Percentiles rank a stretch among this genome's conserved stretches.
Conservation (phyloP, 352 stramenopile genomes). For the Hyaloperonospora arabidopsidis region DNA sequence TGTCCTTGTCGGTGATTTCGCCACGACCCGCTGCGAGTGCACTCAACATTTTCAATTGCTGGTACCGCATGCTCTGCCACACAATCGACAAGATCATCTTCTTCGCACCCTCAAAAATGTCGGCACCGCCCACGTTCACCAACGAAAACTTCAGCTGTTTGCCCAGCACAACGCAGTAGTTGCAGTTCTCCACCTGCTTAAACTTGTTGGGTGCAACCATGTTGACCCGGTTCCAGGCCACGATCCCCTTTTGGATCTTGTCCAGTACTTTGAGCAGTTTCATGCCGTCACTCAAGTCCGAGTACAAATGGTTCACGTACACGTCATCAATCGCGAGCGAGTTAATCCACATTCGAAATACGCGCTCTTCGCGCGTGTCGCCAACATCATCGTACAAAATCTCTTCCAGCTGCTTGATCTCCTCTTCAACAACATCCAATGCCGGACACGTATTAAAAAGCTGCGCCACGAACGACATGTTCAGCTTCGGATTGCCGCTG, state of each 20-base stretch:
- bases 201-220: conserved; percentile 85
- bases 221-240: conserved; percentile 87
- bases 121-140: conserved; percentile 86
- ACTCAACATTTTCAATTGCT: conserved; percentile 83
- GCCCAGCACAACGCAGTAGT: conserved; percentile 83
- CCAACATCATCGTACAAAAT: conserved; percentile 82
- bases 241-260: conserved; percentile 83
- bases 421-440: conserved; percentile 73
- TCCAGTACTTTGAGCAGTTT: conserved; percentile 87
- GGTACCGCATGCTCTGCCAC: conserved; percentile 91
- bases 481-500: conserved; percentile 88
- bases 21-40: conserved; percentile 37
- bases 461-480: conserved; percentile 86
- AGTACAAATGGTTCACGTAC: conserved; percentile 88
- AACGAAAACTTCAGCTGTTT: conserved; percentile 84
- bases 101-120: conserved; percentile 89
- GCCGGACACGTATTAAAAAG: conserved; percentile 89
- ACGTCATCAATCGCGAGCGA: conserved; percentile 84
- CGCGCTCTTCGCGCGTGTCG: conserved; percentile 82
- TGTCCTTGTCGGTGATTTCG: conserved; percentile 76
- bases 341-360: conserved; percentile 92
- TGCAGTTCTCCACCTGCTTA: conserved; percentile 86
- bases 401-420: conserved; percentile 81
- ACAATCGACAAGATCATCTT: conserved; percentile 92
- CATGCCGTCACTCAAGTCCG: conserved; percentile 82